Evolutionary conservation across 1,139 yeast genomes (phyloP).

Genomic region (Candida sanyaensis): DNA sequence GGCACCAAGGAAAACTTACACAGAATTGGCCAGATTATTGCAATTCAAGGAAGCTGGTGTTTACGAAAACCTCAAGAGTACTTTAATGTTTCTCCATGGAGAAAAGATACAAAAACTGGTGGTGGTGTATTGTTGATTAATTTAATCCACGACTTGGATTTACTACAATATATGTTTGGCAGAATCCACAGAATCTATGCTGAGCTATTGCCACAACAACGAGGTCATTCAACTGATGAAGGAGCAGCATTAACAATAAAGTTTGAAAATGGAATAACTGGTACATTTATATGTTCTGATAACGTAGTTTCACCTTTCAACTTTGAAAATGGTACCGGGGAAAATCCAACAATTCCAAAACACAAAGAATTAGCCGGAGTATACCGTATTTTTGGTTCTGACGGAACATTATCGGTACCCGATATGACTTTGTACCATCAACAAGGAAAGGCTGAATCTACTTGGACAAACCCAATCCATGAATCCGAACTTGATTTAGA

Average conservation of each 20-base stretch:
- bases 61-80: slow-evolving; percentile 38
- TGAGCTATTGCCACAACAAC: slow-evolving; percentile 34
- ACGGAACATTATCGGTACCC: slow-evolving; percentile 44
- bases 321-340: slow-evolving; percentile 46
- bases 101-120: slow-evolving; percentile 33
- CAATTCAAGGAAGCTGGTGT: slow-evolving; percentile 46
- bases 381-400: slow-evolving; percentile 41
- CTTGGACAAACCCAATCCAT: slow-evolving; percentile 25
- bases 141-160: slow-evolving; percentile 44
- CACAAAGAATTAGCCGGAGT: slow-evolving; percentile 35
- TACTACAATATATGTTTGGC: slow-evolving; percentile 42
- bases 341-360: slow-evolving; percentile 42
- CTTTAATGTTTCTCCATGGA: slow-evolving; percentile 42
- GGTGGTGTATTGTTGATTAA: slow-evolving; percentile 47
- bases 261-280: slow-evolving; percentile 40
- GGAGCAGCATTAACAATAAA: slow-evolving; percentile 43
- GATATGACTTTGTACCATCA: slow-evolving; percentile 42
- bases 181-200: slow-evolving; percentile 42
- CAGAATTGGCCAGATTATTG: slow-evolving; percentile 34
- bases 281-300: slow-evolving; percentile 45
- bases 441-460: slow-evolving; percentile 14
- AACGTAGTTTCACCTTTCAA: slow-evolving; percentile 44
- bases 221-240: slow-evolving; percentile 34
- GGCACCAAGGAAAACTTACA: slow-evolving; percentile 33
- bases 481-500: slow-evolving; percentile 19